These are phyloP conservation scores for Xylariaceae sp. DNA, from an alignment of 2,329 filamentous ascomycete species.

Conservation along the genomic window DNA sequence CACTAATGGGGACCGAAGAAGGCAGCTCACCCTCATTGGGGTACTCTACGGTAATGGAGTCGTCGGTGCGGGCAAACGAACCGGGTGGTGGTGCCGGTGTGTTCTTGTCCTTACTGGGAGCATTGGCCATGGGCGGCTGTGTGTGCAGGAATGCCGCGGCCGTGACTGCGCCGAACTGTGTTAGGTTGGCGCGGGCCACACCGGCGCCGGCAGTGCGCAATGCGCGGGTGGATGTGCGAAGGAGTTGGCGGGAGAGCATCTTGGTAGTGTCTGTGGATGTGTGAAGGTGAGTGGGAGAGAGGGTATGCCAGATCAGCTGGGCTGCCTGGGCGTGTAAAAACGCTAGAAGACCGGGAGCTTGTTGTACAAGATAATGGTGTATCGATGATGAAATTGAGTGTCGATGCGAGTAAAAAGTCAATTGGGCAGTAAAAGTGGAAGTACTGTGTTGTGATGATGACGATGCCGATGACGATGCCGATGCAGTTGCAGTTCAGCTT, in stretches of 20 bases:
- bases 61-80: constrained; percentile 72
- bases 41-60: constrained; percentile 71
- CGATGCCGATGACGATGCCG: neutral
- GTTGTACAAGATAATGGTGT: neutral
- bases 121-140: constrained; percentile 22
- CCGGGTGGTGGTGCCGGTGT: constrained; percentile 41
- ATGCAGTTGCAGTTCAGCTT: neutral
- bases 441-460: neutral
- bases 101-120: constrained; percentile 29
- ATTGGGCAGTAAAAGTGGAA: constrained; percentile 1
- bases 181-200: constrained; percentile 16
- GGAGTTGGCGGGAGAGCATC: constrained; percentile 22
- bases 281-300: neutral
- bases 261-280: constrained; percentile 7
- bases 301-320: neutral
- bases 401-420: neutral
- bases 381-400: neutral
- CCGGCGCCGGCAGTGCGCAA: constrained; percentile 19
- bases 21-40: constrained; percentile 70
- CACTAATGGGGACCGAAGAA: constrained; percentile 62
- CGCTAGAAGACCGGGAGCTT: neutral
- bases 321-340: neutral
- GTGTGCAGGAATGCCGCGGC: constrained; percentile 24
- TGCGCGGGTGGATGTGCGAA: constrained; percentile 22
- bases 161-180: constrained; percentile 14